Conservation (phyloP, 345 rosid genomes). For the Gossypium arboreum region DNA sequence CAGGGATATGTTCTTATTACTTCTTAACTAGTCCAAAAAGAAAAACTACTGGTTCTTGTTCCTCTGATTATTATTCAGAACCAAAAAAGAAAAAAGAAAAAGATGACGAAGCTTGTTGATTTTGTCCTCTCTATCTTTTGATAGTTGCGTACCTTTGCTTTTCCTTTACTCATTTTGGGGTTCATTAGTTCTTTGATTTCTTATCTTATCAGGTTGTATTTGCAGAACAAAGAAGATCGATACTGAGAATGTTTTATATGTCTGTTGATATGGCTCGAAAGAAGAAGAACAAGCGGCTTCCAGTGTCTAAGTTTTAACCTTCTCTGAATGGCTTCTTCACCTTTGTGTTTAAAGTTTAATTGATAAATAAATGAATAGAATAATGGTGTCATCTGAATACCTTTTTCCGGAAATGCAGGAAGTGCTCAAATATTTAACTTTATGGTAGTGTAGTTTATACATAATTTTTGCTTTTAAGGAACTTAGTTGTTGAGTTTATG, state of each 20-base stretch:
- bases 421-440: not conserved
- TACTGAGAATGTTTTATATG: not conserved
- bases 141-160: constrained; percentile 1
- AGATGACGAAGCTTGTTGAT: not conserved
- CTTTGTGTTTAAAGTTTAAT: not conserved
- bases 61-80: not conserved
- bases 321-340: not conserved
- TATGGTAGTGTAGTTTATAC: not conserved
- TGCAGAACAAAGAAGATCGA: not conserved
- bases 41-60: not conserved
- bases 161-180: not conserved
- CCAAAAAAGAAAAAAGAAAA: too few species aligned
- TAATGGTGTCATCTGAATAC: not conserved
- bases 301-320: not conserved
- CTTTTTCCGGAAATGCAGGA: constrained; percentile 3
- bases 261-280: not conserved
- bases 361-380: not conserved
- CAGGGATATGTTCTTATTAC: not conserved
- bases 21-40: not conserved
- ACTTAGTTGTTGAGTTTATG: too few species aligned
- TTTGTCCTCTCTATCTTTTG: not conserved
- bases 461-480: not conserved
- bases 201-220: constrained; percentile 4
- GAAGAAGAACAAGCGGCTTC: constrained; percentile 1
- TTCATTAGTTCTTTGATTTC: not conserved